Evolutionary conservation across 2,329 filamentous ascomycete genomes (phyloP).

Genomic region (Xylaria sp.): DNA sequence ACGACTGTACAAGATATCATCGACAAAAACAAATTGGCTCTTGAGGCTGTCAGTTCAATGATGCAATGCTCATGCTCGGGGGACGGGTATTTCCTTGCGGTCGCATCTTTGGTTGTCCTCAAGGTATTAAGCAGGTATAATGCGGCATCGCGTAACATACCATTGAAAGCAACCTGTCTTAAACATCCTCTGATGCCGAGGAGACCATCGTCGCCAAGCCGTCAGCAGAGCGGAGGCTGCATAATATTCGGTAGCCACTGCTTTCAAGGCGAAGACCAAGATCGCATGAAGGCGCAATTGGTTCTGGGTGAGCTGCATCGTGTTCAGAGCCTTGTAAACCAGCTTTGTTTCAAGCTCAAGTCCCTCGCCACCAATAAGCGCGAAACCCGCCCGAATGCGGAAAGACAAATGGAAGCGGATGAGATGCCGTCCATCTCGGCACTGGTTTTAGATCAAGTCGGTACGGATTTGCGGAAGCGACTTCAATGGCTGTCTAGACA

Average conservation of each 20-base stretch:
- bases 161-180: not conserved
- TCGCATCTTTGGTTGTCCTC: constrained; percentile 51
- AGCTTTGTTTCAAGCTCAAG: constrained; percentile 15
- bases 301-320: constrained; percentile 53
- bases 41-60: constrained; percentile 49
- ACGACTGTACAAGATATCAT: not conserved
- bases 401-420: not conserved
- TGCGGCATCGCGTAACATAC: constrained; percentile 33
- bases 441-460: not conserved
- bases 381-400: not conserved
- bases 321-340: constrained; percentile 49
- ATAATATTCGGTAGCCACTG: not conserved
- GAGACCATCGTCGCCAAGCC: not conserved
- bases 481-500: not conserved
- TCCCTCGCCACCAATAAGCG: not conserved
- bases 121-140: constrained; percentile 52
- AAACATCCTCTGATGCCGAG: not conserved
- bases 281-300: constrained; percentile 49
- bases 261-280: constrained; percentile 30
- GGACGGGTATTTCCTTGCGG: constrained; percentile 49
- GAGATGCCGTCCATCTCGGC: constrained; percentile 1
- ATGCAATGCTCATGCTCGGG: constrained; percentile 51
- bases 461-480: not conserved
- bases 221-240: not conserved
- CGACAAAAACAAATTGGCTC: not conserved